Evolutionary conservation across 257 asterid species (phyloP).

Genomic region (Eucommia ulmoides): DNA sequence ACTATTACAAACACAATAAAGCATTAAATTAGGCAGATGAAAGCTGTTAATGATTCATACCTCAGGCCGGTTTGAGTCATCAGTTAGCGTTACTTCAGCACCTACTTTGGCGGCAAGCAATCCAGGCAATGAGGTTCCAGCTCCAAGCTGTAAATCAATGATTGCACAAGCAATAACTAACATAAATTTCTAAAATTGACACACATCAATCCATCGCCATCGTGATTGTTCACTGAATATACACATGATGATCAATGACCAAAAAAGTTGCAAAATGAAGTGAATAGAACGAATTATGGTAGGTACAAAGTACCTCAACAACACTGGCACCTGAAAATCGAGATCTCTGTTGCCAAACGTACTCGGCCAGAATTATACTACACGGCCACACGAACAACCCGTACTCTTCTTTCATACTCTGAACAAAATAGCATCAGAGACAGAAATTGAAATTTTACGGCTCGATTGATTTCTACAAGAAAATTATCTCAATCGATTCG

Average conservation of each 20-base stretch:
- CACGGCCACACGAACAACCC: constrained; percentile 95
- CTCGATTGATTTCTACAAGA: constrained; percentile 5
- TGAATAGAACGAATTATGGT: too few relatives aligned
- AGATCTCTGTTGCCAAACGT: constrained; percentile 71
- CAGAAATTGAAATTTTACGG: neutral
- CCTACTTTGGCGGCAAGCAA: constrained; percentile 86
- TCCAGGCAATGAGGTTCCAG: constrained; percentile 97
- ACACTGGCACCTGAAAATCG: constrained; percentile 65
- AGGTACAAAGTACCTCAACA: constrained; percentile 51
- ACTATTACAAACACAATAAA: neutral
- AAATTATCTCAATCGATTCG: neutral
- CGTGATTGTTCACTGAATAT: too few relatives aligned
- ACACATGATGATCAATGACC: too few relatives aligned
- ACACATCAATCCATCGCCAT: too few relatives aligned
- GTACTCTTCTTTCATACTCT: constrained; percentile 93
- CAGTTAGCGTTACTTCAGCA: constrained; percentile 75
- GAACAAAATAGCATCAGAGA: constrained; percentile 2
- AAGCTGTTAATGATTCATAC: constrained; percentile 15
- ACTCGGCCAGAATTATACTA: constrained; percentile 82
- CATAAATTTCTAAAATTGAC: too few relatives aligned
- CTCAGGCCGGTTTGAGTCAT: constrained; percentile 52
- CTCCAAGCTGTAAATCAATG: constrained; percentile 54
- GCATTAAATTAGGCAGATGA: neutral
- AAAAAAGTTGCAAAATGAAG: too few relatives aligned
- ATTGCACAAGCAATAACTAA: too few relatives aligned